phyloP scores from a whole-genome alignment of 805 yeast genomes.

The Barnettozyma populi region DNA sequence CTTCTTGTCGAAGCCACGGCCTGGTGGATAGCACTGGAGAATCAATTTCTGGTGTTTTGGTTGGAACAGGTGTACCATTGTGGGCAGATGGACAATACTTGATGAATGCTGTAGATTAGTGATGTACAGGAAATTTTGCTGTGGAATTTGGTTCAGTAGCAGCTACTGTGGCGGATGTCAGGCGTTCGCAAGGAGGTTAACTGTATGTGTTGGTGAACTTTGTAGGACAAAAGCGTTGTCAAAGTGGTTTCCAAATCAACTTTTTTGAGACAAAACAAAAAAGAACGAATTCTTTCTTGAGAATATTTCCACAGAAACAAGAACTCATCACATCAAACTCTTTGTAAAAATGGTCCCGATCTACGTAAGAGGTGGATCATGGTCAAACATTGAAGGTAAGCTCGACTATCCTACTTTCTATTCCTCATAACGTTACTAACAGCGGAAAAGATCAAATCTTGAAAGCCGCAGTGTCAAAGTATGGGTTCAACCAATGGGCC shows the following conservation, averaged over 20 bases:
- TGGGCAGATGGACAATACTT: not conserved
- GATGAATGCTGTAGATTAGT: not conserved
- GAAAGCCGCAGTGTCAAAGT: conserved; percentile 86
- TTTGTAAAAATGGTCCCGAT: conserved; percentile 45
- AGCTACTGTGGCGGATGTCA: not conserved
- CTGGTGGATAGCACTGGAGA: conserved; percentile 89
- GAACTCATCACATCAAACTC: not conserved
- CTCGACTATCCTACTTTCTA: not conserved
- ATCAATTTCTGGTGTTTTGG: conserved; percentile 90
- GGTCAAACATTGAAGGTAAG: conserved; percentile 63
- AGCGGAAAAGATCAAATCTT: conserved; percentile 64
- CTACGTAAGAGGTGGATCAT: conserved; percentile 81
- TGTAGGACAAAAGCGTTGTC: not conserved
- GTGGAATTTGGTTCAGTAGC: not conserved
- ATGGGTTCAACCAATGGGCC: conserved; percentile 93
- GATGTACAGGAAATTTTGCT: not conserved
- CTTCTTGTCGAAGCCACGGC: conserved; percentile 77
- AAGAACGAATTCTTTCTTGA: not conserved
- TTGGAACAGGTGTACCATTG: conserved; percentile 36
- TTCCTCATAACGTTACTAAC: conserved; percentile 6
- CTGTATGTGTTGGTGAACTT: not conserved
- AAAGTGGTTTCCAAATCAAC: not conserved
- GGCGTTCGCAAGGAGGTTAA: not conserved
- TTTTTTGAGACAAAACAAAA: not conserved
- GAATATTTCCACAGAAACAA: not conserved